These are phyloP conservation scores for Arachis hypogaea DNA, from an alignment of 306 rosid genomes.

Conservation along the genomic window DNA sequence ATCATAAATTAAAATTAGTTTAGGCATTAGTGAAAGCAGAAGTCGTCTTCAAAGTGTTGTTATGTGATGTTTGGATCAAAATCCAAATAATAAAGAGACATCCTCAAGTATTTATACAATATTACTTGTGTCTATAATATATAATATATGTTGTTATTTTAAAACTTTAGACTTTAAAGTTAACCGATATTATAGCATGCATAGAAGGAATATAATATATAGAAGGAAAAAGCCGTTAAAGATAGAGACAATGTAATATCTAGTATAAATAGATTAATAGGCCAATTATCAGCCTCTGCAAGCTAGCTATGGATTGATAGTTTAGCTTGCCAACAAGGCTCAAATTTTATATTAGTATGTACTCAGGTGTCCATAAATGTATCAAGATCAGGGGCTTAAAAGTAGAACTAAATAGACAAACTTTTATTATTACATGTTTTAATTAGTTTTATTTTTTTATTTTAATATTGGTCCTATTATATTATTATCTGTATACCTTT, in stretches of 20 bases:
- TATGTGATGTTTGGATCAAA: not conserved
- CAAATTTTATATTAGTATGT: not conserved
- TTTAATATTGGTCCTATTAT: too few species aligned
- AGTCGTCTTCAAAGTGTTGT: not conserved
- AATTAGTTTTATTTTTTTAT: too few species aligned
- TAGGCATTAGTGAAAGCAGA: not conserved
- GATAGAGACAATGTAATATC: not conserved
- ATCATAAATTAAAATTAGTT: not conserved
- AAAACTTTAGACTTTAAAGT: too few species aligned
- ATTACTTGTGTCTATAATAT: too few species aligned
- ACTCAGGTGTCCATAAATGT: not conserved
- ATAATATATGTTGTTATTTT: too few species aligned
- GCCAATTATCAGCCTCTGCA: not conserved
- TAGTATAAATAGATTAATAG: not conserved
- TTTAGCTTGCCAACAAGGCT: not conserved
- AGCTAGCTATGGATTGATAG: not conserved
- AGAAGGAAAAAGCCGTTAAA: constrained; percentile 5
- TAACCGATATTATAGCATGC: constrained; percentile 2
- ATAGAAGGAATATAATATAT: constrained; percentile 18
- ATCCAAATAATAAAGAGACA: too few species aligned
- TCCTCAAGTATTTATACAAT: too few species aligned
- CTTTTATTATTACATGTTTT: not conserved
- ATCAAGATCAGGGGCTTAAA: not conserved
- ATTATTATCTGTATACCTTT: too few species aligned
- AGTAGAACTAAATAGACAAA: not conserved